A percentile compares a stretch with the other conserved stretches of the same genome.
These are phyloP conservation scores for Paulownia fortunei DNA, from an alignment of 257 asterid genomes.

Conservation along the genomic window DNA sequence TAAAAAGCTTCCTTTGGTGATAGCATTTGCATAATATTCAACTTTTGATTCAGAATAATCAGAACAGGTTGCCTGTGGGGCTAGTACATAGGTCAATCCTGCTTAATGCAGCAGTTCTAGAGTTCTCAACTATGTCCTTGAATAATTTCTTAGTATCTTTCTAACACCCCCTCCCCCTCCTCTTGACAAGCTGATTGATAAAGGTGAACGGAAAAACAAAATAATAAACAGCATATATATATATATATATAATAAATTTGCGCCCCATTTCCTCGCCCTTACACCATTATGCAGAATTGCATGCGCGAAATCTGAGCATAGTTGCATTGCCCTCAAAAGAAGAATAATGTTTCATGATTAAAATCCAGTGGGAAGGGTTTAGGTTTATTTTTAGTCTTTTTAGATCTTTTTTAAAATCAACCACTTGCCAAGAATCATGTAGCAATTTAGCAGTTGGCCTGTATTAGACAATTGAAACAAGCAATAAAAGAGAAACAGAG, in stretches of 20 bases:
- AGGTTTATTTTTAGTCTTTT: not conserved
- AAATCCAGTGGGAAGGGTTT: not conserved
- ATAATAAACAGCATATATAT: too few species aligned
- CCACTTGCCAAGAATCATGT: not conserved
- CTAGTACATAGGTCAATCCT: not conserved
- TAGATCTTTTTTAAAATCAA: too few species aligned
- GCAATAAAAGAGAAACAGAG: not conserved
- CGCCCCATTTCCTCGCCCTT: not conserved
- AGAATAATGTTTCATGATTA: not conserved
- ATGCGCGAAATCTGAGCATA: not conserved
- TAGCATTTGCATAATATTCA: not conserved
- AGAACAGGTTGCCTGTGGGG: not conserved
- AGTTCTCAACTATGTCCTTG: conserved; percentile 2
- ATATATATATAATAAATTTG: not conserved
- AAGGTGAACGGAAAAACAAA: not conserved
- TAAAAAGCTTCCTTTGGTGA: not conserved
- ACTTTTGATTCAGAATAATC: not conserved
- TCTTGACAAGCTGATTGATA: not conserved
- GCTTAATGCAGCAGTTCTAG: not conserved
- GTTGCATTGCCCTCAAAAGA: too few species aligned
- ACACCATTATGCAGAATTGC: not conserved
- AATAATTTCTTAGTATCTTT: not conserved
- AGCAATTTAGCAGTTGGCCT: not conserved
- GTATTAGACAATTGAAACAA: not conserved
- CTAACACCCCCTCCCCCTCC: too few species aligned